Base-by-base conservation (phyloP, 805 yeast genomes). In the Kazachstania viticola region DNA sequence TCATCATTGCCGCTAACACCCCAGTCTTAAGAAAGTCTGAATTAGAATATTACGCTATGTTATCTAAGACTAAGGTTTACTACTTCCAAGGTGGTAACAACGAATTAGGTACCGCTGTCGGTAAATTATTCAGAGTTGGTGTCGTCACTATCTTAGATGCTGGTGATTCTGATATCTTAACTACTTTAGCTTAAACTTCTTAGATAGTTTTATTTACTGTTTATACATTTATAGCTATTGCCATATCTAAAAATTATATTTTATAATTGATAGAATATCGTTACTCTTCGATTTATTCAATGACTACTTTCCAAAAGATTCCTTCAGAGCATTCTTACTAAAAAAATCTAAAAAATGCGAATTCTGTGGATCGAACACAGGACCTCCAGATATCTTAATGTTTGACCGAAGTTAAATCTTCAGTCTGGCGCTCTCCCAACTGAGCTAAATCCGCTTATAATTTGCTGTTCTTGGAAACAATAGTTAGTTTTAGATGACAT, bases 81-180 rank as follows among this genome's bases (percentile, higher is more conserved):
- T 93, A 87, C 87, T 91, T 87, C 94, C 91, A 79, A 71, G 97
- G 96, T 76, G 94, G 95, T 69, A 88, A 88, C 95, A 88, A 88
- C 73, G 97, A 88, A 75, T 83, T 88, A 64, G 97, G 96, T 76
- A 91, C 99, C 58, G 95, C 95, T 57, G 88, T 95, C 73, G 99
- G 99, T 87, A 88, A 83, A 72, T 84, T 91, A 62, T 91, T 91
- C 95, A 84, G 96, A 75, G 97, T 91, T 58, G 97, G 97, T 75
- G 88, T 87, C 61, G 73, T 91, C 60, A 73, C 96, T 60, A 67
- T 91, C 59, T 73, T 88, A 61, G 98, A 91, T 60, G 95, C 95
- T 58, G 99, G 99, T 87, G 99, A 91, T 75, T 91, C 98, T 60
- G 99, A 91, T 71, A 87, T 91, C 73, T 79, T 91, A 65, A 58